These are phyloP conservation scores for Lanmaoa rubissima DNA, from an alignment of 768 basidiomycete genomes.

Conservation along the genomic window DNA sequence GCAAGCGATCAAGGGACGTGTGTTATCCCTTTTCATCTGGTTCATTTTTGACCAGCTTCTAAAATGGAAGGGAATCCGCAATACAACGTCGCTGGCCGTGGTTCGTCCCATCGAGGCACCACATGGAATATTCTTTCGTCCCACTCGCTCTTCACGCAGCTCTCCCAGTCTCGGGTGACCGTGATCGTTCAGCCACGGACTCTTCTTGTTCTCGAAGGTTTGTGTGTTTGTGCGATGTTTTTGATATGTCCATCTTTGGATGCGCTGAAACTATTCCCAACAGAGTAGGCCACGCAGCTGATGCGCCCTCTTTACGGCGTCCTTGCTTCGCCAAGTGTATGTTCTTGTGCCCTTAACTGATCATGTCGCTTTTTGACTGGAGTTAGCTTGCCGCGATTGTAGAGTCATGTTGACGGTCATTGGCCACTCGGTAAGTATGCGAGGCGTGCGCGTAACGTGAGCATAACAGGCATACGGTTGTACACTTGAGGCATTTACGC, in stretches of 20 bases:
- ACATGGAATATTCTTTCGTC: conserved; percentile 19
- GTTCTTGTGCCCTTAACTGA: conserved; percentile 9
- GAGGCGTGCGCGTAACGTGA: conserved; percentile 16
- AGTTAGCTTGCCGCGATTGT: conserved; percentile 11
- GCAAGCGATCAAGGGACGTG: conserved; percentile 34
- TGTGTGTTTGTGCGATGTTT: conserved; percentile 1
- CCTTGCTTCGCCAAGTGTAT: conserved; percentile 17
- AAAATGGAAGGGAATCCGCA: conserved; percentile 31
- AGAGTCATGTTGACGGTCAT: conserved; percentile 12
- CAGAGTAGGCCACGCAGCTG: conserved; percentile 29
- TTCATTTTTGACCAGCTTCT: conserved; percentile 28
- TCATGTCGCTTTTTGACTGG: conserved; percentile 21
- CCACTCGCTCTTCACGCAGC: conserved; percentile 14
- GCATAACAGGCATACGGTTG: neutral
- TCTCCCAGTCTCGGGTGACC: neutral
- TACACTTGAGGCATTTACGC: conserved; percentile 6
- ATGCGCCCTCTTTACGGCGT: conserved; percentile 34
- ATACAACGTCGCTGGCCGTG: conserved; percentile 12
- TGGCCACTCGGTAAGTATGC: conserved; percentile 9
- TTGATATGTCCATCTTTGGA: conserved; percentile 24
- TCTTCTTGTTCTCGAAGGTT: conserved; percentile 2
- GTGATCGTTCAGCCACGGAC: conserved; percentile 13
- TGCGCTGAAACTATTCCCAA: conserved; percentile 11
- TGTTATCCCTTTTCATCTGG: conserved; percentile 28
- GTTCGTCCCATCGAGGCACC: conserved; percentile 9